Evolutionary conservation across 2,329 filamentous ascomycete species (phyloP), one percentile per base, ranked within the genome.

Genomic region (Gremmenia infestans): DNA sequence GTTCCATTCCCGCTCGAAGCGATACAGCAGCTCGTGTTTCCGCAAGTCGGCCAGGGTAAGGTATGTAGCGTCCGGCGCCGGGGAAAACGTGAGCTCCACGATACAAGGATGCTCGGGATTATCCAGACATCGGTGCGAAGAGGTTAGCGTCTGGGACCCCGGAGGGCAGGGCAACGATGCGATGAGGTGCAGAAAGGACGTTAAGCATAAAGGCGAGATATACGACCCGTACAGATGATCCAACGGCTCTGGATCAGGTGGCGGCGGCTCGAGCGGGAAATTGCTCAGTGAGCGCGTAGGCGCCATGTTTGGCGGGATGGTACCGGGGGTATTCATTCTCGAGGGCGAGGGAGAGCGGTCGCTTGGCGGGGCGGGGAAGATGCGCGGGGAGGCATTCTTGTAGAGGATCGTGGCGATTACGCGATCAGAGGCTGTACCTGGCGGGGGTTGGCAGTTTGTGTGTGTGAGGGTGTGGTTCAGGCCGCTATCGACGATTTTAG

Each of bases 1-100:
- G 67, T 91, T 92, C 89, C 90, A 95, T 71, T 93, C 88, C 60
- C 85, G 82, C 79, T 96, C 90, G 67, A 95, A 95, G 17, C 85
- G 81, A 75, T 89, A 91, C 57, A 96, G 85, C 57, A 85, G 82
- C 73, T 93, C 89, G 70, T 95, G 87, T 67, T 88, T 88, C 60
- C 89, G 82, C 64, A 95, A 75, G 63, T 91, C 88, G 2, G 79
- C 75, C 17, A 93, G 67, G 66, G 83, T 76, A 65, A 89, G 72
- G 72, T 88, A 89, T 65, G 83, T 79, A 2, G 78, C 74, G 9
- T 80, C 77, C 1, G 83, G 83, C 0, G 80, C 78, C 0, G 86
- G 82, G 1, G 81, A 79, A 52, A 89, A 76, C 0, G 80, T 80
- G 49, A 88, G 72, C 71, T 89, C 86, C 52, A 88, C 85, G 15